Evolutionary conservation across 2,329 filamentous ascomycete species (phyloP).

Genomic region (Chrysosporium queenslandicum): DNA sequence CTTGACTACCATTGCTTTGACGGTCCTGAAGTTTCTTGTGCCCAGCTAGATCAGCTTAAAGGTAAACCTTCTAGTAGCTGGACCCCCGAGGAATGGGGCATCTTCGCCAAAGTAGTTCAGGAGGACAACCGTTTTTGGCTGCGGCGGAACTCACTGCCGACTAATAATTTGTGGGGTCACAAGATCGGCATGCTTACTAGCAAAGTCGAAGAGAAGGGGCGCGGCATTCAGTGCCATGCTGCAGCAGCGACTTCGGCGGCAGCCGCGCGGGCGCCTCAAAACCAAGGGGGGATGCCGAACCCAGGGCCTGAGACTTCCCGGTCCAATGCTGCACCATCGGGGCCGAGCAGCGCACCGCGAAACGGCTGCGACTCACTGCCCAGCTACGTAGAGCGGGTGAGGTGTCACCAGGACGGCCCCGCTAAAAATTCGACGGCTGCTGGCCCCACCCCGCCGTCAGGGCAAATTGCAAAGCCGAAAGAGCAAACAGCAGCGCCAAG

Average conservation of each 20-base stretch:
- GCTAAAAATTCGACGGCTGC: not conserved
- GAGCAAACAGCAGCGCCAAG: not conserved
- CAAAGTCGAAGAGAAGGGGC: not conserved
- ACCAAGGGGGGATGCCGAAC: not conserved
- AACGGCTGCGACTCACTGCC: not conserved
- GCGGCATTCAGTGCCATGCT: not conserved
- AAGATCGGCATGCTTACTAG: not conserved
- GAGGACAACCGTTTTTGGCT: not conserved
- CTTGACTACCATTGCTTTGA: not conserved
- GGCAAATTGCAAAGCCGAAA: not conserved
- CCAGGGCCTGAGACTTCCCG: not conserved
- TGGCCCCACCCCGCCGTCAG: not conserved
- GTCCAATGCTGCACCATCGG: not conserved
- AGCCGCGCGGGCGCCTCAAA: not conserved
- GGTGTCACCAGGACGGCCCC: not conserved
- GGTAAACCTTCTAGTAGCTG: not conserved
- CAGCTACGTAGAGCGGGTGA: not conserved
- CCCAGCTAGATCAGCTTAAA: not conserved
- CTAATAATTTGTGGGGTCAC: not conserved
- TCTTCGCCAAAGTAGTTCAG: not conserved
- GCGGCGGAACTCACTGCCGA: not conserved
- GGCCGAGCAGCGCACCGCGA: not conserved
- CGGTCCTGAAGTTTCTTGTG: not conserved
- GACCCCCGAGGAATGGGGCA: not conserved
- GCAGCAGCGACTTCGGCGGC: not conserved